These are phyloP conservation scores for Fusarium sp. DNA, from an alignment of 2,329 filamentous ascomycete genomes.

Conservation along the genomic window DNA sequence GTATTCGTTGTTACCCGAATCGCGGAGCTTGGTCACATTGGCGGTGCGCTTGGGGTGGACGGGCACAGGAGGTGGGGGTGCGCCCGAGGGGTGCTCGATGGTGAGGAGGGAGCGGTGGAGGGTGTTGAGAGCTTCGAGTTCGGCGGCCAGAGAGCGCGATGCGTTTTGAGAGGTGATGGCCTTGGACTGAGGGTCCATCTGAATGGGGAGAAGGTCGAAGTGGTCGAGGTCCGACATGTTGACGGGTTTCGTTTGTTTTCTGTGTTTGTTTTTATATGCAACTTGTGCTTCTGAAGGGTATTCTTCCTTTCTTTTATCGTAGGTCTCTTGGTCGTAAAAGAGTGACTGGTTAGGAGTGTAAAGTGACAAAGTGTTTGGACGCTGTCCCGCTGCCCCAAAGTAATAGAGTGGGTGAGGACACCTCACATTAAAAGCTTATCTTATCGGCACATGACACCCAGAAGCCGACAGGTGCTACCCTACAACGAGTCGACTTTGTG, in stretches of 20 bases:
- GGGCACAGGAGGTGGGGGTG: constrained; percentile 87
- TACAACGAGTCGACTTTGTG: constrained; percentile 3
- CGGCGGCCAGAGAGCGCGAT: constrained; percentile 65
- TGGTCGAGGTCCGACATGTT: constrained; percentile 72
- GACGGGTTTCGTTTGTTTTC: constrained; percentile 10
- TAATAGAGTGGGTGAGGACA: constrained; percentile 46
- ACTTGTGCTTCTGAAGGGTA: neutral
- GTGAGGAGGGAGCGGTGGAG: constrained; percentile 80
- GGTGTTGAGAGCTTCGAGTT: constrained; percentile 79
- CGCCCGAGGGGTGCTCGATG: constrained; percentile 62
- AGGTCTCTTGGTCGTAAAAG: constrained; percentile 16
- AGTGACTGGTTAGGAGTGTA: constrained; percentile 29
- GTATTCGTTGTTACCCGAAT: constrained; percentile 84
- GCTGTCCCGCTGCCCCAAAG: constrained; percentile 1
- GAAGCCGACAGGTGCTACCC: constrained; percentile 27
- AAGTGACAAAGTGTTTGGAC: constrained; percentile 11
- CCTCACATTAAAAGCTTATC: constrained; percentile 51
- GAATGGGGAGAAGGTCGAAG: constrained; percentile 85
- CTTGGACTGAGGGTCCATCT: constrained; percentile 85
- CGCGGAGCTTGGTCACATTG: constrained; percentile 89
- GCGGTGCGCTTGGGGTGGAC: constrained; percentile 93
- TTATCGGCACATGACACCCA: constrained; percentile 53
- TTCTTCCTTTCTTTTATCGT: neutral
- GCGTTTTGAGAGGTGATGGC: constrained; percentile 66
- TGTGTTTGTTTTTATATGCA: neutral